Conservation (phyloP, 441 rosid species). For the Biscutella laevigata region DNA sequence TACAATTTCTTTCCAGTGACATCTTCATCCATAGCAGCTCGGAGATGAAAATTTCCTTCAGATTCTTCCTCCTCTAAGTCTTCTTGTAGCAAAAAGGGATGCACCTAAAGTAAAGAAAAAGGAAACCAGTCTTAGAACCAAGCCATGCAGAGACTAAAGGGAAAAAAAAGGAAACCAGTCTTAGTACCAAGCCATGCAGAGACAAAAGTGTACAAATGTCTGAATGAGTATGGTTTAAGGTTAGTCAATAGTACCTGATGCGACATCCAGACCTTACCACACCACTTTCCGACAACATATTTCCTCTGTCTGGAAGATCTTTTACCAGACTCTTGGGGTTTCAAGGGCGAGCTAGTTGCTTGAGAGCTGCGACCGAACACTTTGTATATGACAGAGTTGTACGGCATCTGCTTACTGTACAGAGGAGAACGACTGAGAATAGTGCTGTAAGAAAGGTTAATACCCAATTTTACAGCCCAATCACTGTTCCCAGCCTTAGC, state of each 20-base stretch:
- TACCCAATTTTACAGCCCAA: conserved; percentile 91
- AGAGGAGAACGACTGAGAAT: conserved; percentile 73
- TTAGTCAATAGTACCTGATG: conserved; percentile 40
- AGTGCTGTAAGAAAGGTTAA: conserved; percentile 84
- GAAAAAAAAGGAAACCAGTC: too few relatives aligned
- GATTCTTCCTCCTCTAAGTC: conserved; percentile 52
- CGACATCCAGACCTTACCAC: conserved; percentile 99
- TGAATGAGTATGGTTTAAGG: background rate
- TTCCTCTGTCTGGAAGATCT: conserved; percentile 59
- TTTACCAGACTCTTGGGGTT: conserved; percentile 39
- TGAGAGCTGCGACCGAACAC: conserved; percentile 76
- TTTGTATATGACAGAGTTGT: conserved; percentile 74
- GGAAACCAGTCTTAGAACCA: background rate
- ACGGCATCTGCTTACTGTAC: conserved; percentile 97
- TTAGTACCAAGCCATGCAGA: too few relatives aligned
- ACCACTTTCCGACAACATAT: conserved; percentile 94
- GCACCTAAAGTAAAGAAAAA: conserved; percentile 35
- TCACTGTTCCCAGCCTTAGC: conserved; percentile 75
- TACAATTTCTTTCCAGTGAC: conserved; percentile 32
- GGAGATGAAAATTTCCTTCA: conserved; percentile 34
- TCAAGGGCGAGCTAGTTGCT: conserved; percentile 36
- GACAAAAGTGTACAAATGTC: conserved; percentile 1
- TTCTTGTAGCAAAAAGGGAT: conserved; percentile 48
- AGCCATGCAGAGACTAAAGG: conserved; percentile 3
- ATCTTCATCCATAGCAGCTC: conserved; percentile 36